Conservation (phyloP, 129 eudicot genomes). For the Tagetes patula region DNA sequence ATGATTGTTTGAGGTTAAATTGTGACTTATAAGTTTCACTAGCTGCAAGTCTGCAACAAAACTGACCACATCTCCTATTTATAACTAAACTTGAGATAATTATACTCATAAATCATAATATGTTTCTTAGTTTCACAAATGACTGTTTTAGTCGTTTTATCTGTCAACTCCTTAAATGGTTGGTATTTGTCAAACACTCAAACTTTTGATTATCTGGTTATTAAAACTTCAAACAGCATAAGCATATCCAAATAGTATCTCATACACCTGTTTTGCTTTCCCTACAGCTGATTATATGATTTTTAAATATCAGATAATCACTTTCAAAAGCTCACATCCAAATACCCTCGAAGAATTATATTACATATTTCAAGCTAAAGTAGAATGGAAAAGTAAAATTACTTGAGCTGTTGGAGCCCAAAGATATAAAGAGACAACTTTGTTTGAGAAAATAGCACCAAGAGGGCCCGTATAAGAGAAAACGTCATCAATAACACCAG, state of each 20-base stretch:
- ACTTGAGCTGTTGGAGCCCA: conserved; percentile 99
- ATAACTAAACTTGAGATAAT: neutral
- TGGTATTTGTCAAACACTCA: neutral
- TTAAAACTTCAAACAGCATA: neutral
- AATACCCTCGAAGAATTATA: neutral
- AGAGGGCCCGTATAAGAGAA: conserved; percentile 87
- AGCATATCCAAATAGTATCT: neutral
- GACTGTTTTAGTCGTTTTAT: neutral
- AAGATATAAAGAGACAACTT: conserved; percentile 64
- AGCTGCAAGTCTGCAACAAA: neutral
- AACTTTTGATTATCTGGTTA: neutral
- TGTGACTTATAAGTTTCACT: neutral
- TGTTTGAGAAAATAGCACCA: conserved; percentile 67
- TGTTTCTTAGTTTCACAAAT: neutral
- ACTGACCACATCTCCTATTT: neutral
- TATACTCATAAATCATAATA: neutral
- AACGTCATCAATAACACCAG: conserved; percentile 83
- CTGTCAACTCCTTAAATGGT: neutral
- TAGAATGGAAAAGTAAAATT: conserved; percentile 7
- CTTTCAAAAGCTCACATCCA: neutral
- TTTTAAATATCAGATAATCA: neutral
- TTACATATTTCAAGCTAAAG: conserved; percentile 13
- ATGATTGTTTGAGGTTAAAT: neutral
- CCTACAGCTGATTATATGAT: neutral
- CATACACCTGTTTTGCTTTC: neutral